Conservation (phyloP, 1,139 yeast genomes). For the Candida tetrigidarum region DNA sequence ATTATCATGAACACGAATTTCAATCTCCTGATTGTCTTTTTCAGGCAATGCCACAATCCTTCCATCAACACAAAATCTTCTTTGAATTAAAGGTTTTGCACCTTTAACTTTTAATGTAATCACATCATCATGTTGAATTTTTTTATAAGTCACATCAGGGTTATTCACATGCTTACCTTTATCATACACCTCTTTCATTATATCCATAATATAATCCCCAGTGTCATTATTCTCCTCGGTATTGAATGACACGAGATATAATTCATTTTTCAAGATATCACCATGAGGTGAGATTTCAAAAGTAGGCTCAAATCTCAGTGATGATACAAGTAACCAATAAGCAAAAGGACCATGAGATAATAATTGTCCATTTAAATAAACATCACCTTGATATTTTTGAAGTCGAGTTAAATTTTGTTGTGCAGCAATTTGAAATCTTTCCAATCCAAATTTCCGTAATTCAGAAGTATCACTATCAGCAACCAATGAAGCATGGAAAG, state of each 20-base stretch:
- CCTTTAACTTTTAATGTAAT: slow-evolving; percentile 30
- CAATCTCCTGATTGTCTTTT: slow-evolving; percentile 22
- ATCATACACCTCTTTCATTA: slow-evolving; percentile 64
- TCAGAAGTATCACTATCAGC: slow-evolving; percentile 79
- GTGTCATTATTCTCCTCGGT: slow-evolving; percentile 31
- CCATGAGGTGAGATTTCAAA: slow-evolving; percentile 80
- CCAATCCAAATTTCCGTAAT: slow-evolving; percentile 62
- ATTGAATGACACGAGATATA: slow-evolving; percentile 61
- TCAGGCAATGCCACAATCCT: slow-evolving; percentile 38
- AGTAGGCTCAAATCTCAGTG: slow-evolving; percentile 65
- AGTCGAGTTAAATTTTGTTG: slow-evolving; percentile 47
- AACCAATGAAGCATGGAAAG: slow-evolving; percentile 82
- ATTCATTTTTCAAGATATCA: slow-evolving; percentile 46
- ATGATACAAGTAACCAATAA: slow-evolving; percentile 68
- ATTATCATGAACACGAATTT: slow-evolving; percentile 24
- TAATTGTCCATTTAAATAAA: slow-evolving; percentile 22
- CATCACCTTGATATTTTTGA: slow-evolving; percentile 55
- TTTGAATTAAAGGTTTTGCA: slow-evolving; percentile 22
- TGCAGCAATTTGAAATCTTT: slow-evolving; percentile 76
- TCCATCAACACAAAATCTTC: slow-evolving; percentile 63
- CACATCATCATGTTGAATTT: slow-evolving; percentile 28
- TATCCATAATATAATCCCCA: slow-evolving; percentile 47
- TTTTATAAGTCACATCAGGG: slow-evolving; percentile 45
- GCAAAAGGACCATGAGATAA: slow-evolving; percentile 52
- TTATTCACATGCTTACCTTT: slow-evolving; percentile 57